Base-by-base conservation (phyloP, 2,329 filamentous ascomycete genomes). In the Fusarium sp. region DNA sequence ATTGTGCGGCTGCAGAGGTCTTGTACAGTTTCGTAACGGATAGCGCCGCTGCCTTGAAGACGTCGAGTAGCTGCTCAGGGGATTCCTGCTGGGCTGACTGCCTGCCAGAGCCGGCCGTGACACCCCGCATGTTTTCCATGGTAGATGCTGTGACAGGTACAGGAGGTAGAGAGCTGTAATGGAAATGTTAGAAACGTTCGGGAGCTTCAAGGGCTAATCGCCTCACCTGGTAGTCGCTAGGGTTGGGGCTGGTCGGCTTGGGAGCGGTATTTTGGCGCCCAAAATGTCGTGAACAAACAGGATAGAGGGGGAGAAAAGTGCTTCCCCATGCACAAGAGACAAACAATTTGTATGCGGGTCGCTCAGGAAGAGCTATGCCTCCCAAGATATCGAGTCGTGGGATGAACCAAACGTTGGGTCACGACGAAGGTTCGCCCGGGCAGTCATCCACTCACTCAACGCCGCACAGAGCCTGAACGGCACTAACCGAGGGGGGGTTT, bases 11-110 rank as follows among this genome's bases (percentile, higher is more conserved):
- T 11, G 92, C 91, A 3, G 95, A 95, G 38, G 90, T 94, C 81
- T 97, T 97, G 83, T 98, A 98, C 13, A 99, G 89, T 76, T 96
- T 97, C 51, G 96, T 98, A 60, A 98, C 94, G 6, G 93, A 97
- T 33, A 97, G 85, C 18, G 96, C 96, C 33, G 96, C 96, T 14
- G 91, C 89, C 79, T 93, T 96, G 85, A 99, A 99, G 63, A 93
- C 90, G 73, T 95, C 90, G 62, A 97, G 88, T 51, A 97, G 88
- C 76, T 89, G 85, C 76, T 90, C 88, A 16, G 87, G 85, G 16
- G 83, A 81, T 73, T 81, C 77, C 75, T 71, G 72, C 46, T 75
- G 75, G 42, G 73, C 65, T 57, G 74, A 65, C 61, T 81, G 77
- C 67, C 74, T 79, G 20, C 74, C 77, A 9, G 63, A 46, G 20